A percentile compares a stretch with the other conserved stretches of the same genome.
Conservation (phyloP, 2,329 filamentous ascomycete genomes). For the Neonectria ditissima region DNA sequence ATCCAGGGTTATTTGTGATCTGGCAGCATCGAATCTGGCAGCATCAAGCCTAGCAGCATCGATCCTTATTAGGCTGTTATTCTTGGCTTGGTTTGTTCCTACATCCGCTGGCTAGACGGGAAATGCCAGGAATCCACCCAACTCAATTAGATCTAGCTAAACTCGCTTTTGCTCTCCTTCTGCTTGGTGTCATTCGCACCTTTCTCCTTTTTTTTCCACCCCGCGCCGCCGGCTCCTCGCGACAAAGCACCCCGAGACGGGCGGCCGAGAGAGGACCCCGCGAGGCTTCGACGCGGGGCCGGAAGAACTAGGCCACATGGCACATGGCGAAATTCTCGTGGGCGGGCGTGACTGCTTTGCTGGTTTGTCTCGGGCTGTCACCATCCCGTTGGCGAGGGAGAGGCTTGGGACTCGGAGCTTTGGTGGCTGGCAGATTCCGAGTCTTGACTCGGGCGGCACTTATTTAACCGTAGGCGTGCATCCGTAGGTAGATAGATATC, state of each 20-base stretch:
- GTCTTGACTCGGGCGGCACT: neutral
- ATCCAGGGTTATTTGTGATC: neutral
- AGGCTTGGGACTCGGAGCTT: neutral
- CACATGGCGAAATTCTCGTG: slow-evolving; percentile 3
- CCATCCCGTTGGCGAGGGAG: neutral
- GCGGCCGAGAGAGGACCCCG: neutral
- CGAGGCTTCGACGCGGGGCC: slow-evolving; percentile 2
- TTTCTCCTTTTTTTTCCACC: slow-evolving; percentile 18
- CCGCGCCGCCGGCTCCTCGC: slow-evolving; percentile 43
- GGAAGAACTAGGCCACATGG: neutral
- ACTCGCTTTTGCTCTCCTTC: too few relatives aligned
- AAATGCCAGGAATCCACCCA: neutral
- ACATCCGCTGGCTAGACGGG: too few relatives aligned
- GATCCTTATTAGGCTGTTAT: neutral
- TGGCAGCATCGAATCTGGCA: neutral
- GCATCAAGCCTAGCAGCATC: too few relatives aligned
- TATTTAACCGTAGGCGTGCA: neutral
- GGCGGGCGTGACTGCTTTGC: neutral
- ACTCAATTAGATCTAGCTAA: neutral
- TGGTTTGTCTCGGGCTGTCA: neutral
- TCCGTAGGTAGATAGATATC: too few relatives aligned
- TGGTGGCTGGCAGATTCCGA: neutral
- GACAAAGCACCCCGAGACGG: slow-evolving; percentile 41
- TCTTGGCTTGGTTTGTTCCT: too few relatives aligned
- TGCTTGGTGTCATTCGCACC: slow-evolving; percentile 1